These are phyloP conservation scores for Gymnopilus dilepis DNA, from an alignment of 768 basidiomycete species.

Conservation along the genomic window DNA sequence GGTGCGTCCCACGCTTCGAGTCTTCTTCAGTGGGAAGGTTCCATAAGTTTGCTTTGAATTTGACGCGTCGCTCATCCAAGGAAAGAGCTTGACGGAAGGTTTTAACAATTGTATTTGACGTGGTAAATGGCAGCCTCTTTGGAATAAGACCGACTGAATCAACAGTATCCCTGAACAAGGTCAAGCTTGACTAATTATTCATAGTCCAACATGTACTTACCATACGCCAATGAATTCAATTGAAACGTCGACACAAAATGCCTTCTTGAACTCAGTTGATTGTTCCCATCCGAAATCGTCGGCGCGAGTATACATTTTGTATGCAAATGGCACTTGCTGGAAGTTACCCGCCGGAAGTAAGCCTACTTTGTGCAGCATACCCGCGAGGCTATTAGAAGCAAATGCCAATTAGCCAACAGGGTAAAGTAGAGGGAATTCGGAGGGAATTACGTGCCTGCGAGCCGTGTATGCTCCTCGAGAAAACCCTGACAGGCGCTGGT, in stretches of 20 bases:
- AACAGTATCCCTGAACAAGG: conserved; percentile 62
- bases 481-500: conserved; percentile 43
- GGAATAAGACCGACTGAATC: conserved; percentile 63
- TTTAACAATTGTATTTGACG: conserved; percentile 57
- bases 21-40: conserved; percentile 41
- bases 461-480: conserved; percentile 72
- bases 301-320: conserved; percentile 61
- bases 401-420: background rate
- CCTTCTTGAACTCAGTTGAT: conserved; percentile 58
- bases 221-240: conserved; percentile 67
- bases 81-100: conserved; percentile 69
- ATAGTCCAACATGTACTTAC: conserved; percentile 35
- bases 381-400: conserved; percentile 45
- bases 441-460: conserved; percentile 40
- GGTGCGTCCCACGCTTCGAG: conserved; percentile 27
- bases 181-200: background rate
- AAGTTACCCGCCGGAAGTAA: conserved; percentile 50
- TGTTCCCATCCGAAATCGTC: conserved; percentile 54
- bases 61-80: conserved; percentile 66
- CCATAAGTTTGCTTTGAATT: conserved; percentile 63
- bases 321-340: conserved; percentile 68
- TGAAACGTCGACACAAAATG: conserved; percentile 56
- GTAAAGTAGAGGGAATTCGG: too few relatives aligned
- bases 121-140: conserved; percentile 61
- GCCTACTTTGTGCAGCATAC: conserved; percentile 59